Evolutionary conservation across 2,329 filamentous ascomycete species (phyloP).

Genomic region (Arachnomyces sp.): DNA sequence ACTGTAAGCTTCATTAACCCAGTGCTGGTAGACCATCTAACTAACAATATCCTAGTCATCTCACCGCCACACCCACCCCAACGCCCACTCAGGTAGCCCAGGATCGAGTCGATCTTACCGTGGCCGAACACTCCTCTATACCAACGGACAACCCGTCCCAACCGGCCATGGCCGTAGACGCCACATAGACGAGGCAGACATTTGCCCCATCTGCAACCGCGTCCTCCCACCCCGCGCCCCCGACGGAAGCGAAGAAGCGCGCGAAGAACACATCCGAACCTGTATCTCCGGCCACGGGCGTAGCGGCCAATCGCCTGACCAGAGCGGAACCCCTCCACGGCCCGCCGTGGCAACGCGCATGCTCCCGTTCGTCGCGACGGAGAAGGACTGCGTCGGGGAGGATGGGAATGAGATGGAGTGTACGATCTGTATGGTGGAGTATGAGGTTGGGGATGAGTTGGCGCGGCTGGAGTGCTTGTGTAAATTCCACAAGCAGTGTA

Average conservation of each 20-base stretch:
- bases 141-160: conserved; percentile 10
- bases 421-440: conserved; percentile 58
- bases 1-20: too few relatives aligned
- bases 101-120: conserved; percentile 5
- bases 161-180: conserved; percentile 13
- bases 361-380: conserved; percentile 48
- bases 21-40: too few relatives aligned
- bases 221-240: conserved; percentile 30
- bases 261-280: conserved; percentile 37
- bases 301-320: conserved; percentile 14
- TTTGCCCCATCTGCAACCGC: conserved; percentile 39
- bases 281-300: conserved; percentile 35
- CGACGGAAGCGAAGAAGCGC: conserved; percentile 31
- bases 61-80: conserved; percentile 5
- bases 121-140: conserved; percentile 7
- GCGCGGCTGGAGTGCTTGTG: conserved; percentile 55
- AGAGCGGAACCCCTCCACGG: conserved; percentile 9
- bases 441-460: conserved; percentile 51
- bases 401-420: conserved; percentile 50
- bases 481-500: conserved; percentile 55
- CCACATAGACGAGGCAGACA: conserved; percentile 33
- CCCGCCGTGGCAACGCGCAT: conserved; percentile 26
- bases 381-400: conserved; percentile 53
- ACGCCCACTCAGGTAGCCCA: background rate
- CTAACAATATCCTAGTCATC: background rate